These are phyloP conservation scores for Hanseniaspora vineae DNA, from an alignment of 805 yeast genomes.

Conservation along the genomic window DNA sequence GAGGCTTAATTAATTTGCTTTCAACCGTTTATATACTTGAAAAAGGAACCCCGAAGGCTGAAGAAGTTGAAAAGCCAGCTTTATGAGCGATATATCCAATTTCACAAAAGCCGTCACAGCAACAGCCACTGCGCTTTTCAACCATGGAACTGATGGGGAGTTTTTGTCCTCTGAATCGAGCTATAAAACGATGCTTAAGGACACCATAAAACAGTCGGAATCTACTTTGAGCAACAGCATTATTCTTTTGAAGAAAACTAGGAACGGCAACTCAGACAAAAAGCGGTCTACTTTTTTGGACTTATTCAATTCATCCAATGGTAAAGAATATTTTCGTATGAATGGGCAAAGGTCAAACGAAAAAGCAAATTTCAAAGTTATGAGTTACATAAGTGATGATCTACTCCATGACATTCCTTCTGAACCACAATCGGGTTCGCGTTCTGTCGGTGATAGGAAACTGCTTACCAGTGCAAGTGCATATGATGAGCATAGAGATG, in stretches of 20 bases:
- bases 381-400: constrained; percentile 48
- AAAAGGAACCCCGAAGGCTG: not conserved
- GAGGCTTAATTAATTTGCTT: too few relatives aligned
- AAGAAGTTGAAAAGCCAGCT: not conserved
- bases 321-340: constrained; percentile 28
- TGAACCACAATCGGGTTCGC: not conserved
- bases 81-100: not conserved
- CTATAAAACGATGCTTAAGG: constrained; percentile 17
- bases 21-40: too few relatives aligned
- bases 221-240: constrained; percentile 7
- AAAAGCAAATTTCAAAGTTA: constrained; percentile 34
- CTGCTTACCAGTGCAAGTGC: constrained; percentile 3
- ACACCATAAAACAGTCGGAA: constrained; percentile 15
- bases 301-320: constrained; percentile 20
- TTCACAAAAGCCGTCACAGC: constrained; percentile 22
- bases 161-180: not conserved
- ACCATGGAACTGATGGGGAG: not conserved
- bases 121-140: constrained; percentile 41
- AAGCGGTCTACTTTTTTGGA: constrained; percentile 13
- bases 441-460: not conserved
- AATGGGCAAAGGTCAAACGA: constrained; percentile 19
- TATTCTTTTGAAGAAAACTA: constrained; percentile 6
- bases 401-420: constrained; percentile 42
- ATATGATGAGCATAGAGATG: constrained; percentile 7
- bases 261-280: constrained; percentile 1